Evolutionary conservation across 495 filamentous ascomycete species (phyloP).

Genomic region (Filosporella fistucella): DNA sequence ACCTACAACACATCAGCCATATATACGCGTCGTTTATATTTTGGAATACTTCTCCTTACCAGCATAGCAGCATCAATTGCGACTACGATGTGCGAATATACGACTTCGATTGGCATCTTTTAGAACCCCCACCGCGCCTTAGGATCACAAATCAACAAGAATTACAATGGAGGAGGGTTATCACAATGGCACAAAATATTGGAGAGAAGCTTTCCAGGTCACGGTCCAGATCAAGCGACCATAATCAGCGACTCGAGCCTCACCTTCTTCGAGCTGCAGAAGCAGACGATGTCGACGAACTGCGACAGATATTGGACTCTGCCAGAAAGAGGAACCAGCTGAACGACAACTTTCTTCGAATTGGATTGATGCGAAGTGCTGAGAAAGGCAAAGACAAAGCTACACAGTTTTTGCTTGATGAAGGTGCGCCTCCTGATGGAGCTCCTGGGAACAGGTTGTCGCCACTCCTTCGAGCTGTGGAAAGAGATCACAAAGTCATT

Average conservation of each 20-base stretch:
- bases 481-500: conserved; percentile 39
- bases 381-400: conserved; percentile 40
- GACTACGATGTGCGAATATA: too few species aligned
- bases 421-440: conserved; percentile 40
- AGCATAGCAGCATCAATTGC: too few species aligned
- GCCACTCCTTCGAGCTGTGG: conserved; percentile 46
- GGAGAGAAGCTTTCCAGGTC: too few species aligned
- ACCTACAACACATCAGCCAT: too few species aligned
- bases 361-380: conserved; percentile 44
- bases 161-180: too few species aligned
- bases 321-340: conserved; percentile 39
- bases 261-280: conserved; percentile 48
- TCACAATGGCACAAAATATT: too few species aligned
- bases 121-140: too few species aligned
- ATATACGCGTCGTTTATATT: too few species aligned
- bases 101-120: too few species aligned
- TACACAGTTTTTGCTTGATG: conserved; percentile 39
- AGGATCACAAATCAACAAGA: too few species aligned
- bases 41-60: too few species aligned
- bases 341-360: conserved; percentile 44
- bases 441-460: conserved; percentile 33
- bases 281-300: conserved; percentile 33
- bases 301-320: conserved; percentile 33
- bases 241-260: conserved; percentile 45
- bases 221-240: conserved; percentile 36